Evolutionary conservation across 768 basidiomycete genomes (phyloP), one percentile per base, ranked within the genome.

Genomic region (Dendrothele bispora): DNA sequence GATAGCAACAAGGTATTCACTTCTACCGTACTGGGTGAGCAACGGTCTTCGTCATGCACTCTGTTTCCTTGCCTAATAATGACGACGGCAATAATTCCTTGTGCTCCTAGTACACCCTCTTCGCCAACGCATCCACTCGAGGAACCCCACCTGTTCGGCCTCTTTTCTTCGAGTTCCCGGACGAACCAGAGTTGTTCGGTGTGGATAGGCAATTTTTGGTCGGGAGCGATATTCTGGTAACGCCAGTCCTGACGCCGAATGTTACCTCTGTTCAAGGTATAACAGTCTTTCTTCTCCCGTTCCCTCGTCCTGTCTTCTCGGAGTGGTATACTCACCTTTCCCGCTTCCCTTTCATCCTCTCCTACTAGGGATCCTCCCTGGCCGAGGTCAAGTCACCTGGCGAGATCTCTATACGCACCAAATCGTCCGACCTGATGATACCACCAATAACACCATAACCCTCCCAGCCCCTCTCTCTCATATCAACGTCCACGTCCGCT

Each of bases 11-110:
- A 76, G 88, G 29, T 92, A 91, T 58, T 67, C 82, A 14, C 58
- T 91, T 51, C 65, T 91, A 41, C 87, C 88, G 0, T 90, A 90
- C 66, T 91, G 88, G 88, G 86, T 84, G 48, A 46, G 82, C 65
- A 18, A 15, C 22, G 28, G 30, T 35, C 14, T 42, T 2, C n/a
- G n/a, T n/a, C n/a, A 4, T 28, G 42, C 6, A 17, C 7, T 15
- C n/a, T 28, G 15, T 47, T 44, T 14, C 8, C 39, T 18, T 12
- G 14, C 17, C 8, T 47, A 20, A 46, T 26, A 41, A n/a, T n/a
- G n/a, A n/a, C n/a, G 20, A 7, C 17, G 3, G 25, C 17, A 14
- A 22, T 21, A n/a, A 47, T 39, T 10, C 15, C 30, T 25, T 40
- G 25, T 53, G 56, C 41, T 49, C 39, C 44, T 46, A 87, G 87